Evolutionary conservation across 768 basidiomycete species (phyloP), one percentile per base, ranked within the genome.

Genomic region (Lactarius sp.): DNA sequence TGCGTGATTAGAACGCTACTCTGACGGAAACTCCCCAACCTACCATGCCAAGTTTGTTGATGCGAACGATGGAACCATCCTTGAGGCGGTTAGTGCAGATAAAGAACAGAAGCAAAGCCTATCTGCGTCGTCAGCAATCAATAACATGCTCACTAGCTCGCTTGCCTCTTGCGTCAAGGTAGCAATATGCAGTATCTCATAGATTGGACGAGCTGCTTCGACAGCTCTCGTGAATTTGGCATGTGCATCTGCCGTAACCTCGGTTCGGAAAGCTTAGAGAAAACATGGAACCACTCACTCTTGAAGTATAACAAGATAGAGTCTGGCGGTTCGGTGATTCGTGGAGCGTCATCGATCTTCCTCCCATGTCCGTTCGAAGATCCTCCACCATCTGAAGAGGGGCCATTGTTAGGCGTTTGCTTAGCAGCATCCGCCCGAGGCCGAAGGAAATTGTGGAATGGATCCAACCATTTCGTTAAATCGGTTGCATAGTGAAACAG

Each of bases 41-140:
- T 70, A 92, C 90, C 65, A 78, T 77, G 50, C 87, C 86, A 51
- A 89, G 81, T 71, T 87, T 92, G 73, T 92, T 81, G 44, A 83
- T 78, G 71, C 90, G 91, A 47, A 87, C 81, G 18, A 88, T 78
- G 0, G 86, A 82, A 3, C 84, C 73, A 8, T 83, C 74, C 72
- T 89, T 91, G 79, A 92, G 93, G 13, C 91, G 84, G 56, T 83
- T 69, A 0, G 85, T 86, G 71, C 86, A 87, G n/a, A 88, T 76
- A 22, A 78, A 74, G 64, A 94, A 81, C 2, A 94, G 75, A 51
- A 91, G 78, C 69, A 90, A 84, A 3, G 87, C 91, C 90, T 92
- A 55, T 13, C 20, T 39, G 50, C 8, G 50, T 42, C 16, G 46
- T 66, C 14, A 69, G 61, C 20, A 56, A 53, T 22, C 22, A n/a